Evolutionary conservation across 495 filamentous ascomycete genomes (phyloP), one percentile per base, ranked within the genome.

Genomic region (Penicillium canescens): DNA sequence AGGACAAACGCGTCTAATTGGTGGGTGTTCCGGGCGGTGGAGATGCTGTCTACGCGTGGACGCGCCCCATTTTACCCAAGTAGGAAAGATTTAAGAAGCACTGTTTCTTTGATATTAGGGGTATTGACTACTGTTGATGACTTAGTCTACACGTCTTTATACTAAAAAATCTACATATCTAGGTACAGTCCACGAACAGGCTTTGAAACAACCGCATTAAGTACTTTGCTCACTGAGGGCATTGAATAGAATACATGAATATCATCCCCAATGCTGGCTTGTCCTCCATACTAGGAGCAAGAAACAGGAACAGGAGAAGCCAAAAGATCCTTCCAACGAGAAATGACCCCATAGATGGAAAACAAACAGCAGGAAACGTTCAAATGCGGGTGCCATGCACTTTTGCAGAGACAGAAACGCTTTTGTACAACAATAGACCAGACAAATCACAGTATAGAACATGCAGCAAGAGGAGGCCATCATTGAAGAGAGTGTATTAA

Each of bases 351-450:
- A 46, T 36, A 52, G 28, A 58, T 57, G 42, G 50, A 55, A 42
- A 47, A 35, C 28, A 60, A 35, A 50, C 44, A 61, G 48, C 43
- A 37, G 42, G 42, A 62, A 55, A 41, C 52, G 47, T 41, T 55
- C 34, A 63, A 61, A 61, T 43, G 45, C 39, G 37, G 41, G 46
- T 46, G 42, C 53, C 40, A 50, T 55, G 51, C 42, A 62, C 42
- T 36, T 38, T 52, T 41, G 47, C 42, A 51, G 21, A 35, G 38
- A 63, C 33, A 51, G 43, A 56, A 61, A 67, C 52, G 70, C 67
- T 74, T 74, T 74, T 73, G 66, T 76, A 76, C 70, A 74, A 66
- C 38, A 42, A 40, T 42, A 56, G 31, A 46, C 52, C 39, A 55
- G 44, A 31, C 28, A 47, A 43, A 55, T 35, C 50, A 21, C n/a